Evolutionary conservation across 257 asterid species (phyloP).

Genomic region (Handroanthus guayacan): DNA sequence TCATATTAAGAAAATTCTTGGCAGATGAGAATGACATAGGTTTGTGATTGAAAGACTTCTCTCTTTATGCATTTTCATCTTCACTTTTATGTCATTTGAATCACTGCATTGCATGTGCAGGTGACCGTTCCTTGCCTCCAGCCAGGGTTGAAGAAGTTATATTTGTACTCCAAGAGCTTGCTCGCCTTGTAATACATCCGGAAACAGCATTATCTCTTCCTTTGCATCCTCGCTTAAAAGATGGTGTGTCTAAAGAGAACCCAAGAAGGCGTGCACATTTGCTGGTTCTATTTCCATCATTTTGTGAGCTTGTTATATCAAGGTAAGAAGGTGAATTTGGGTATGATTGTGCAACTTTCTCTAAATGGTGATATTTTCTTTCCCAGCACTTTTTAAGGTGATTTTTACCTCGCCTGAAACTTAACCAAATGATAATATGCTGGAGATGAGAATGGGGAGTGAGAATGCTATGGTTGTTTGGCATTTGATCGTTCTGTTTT

Average conservation of each 20-base stretch:
- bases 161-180: conserved; percentile 88
- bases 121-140: conserved; percentile 76
- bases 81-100: conserved; percentile 23
- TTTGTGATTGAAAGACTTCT: conserved; percentile 43
- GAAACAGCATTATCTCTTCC: conserved; percentile 83
- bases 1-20: conserved; percentile 78
- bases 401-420: conserved; percentile 1
- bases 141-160: conserved; percentile 87
- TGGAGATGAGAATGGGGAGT: neutral
- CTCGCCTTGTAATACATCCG: conserved; percentile 73
- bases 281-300: conserved; percentile 83
- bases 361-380: conserved; percentile 20
- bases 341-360: conserved; percentile 19
- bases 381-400: neutral
- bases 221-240: conserved; percentile 65
- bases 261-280: conserved; percentile 70
- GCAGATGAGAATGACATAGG: conserved; percentile 84
- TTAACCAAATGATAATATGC: neutral
- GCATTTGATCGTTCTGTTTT: neutral
- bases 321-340: conserved; percentile 59
- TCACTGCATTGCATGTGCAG: conserved; percentile 48
- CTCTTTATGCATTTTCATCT: conserved; percentile 5
- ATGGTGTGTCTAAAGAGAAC: conserved; percentile 49
- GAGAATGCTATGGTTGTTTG: neutral
- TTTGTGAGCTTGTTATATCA: conserved; percentile 92